Base-by-base conservation (phyloP, 352 stramenopile genomes). In the Hyphochytrium catenoides region DNA sequence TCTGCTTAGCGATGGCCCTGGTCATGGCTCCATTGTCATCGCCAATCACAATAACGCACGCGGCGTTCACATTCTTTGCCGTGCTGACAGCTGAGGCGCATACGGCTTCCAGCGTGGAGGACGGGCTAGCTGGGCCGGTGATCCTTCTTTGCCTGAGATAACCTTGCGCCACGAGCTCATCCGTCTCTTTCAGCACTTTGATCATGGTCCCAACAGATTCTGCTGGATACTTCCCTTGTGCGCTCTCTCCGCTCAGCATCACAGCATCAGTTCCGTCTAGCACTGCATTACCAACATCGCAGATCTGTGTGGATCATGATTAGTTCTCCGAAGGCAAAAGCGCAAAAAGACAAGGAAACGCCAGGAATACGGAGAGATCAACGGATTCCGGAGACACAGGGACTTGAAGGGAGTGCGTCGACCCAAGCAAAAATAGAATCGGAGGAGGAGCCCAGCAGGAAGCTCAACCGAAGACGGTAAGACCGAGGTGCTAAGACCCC, bases 171-270 rank as follows among this genome's bases (percentile, higher is more conserved):
- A 81, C 47, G 41, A 82, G 48, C 31, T 52, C 26, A 43, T 89
- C 74, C 27, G 72, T 72, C 47, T 86, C 65, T 41, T 70, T 69
- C 43, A 92, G 67, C 31, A 94, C 73, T 31, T 83, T 81, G 51
- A 89, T 92, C 82, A 95, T 95, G 9, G 74, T 87, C 34, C 60
- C 52, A 9, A 85, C 71, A 12, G 62, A 75, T 42, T 85, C 66
- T 28, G 81, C 51, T n/a, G 71, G 71, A 58, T 78, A 85, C 52
- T 85, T 79, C 43, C 71, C 71, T 28, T 85, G 55, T 1, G 71
- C 71, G 16, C 67, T 62, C 46, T 85, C 68, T 3, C 68, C 71
- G 36, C 63, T 79, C 37, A 85, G 62, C 71, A 85, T 85, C 29
- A 85, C 71, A 36, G 62, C 71, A 39, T 85, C 71, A 3, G 71